A percentile compares a stretch with the other conserved stretches of the same genome.
Conservation (phyloP, 2,329 filamentous ascomycete genomes). For the Fusarium vanettenii region DNA sequence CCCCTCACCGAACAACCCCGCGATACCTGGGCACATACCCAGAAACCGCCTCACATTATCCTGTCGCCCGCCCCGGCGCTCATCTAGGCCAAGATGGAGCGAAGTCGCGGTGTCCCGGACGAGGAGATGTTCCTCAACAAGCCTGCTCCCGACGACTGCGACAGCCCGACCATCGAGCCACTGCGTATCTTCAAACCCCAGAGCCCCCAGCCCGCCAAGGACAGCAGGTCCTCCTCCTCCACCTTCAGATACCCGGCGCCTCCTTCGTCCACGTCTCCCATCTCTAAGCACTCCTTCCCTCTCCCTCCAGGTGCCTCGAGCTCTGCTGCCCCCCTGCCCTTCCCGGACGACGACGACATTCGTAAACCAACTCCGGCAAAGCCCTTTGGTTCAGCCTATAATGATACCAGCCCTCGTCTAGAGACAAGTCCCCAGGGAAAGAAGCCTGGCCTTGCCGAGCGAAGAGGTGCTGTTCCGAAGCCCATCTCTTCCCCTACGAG, state of each 20-base stretch:
- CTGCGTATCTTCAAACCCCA: slow-evolving; percentile 86
- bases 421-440: slow-evolving; percentile 66
- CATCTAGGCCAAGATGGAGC: slow-evolving; percentile 56
- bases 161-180: slow-evolving; percentile 85
- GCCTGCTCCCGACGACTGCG: slow-evolving; percentile 63
- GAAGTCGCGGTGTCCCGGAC: slow-evolving; percentile 74
- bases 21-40: slow-evolving; percentile 21
- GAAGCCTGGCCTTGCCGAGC: slow-evolving; percentile 79
- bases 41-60: slow-evolving; percentile 12
- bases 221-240: slow-evolving; percentile 48
- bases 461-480: slow-evolving; percentile 83
- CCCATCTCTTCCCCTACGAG: slow-evolving; percentile 86
- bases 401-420: slow-evolving; percentile 66
- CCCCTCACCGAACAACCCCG: slow-evolving; percentile 14
- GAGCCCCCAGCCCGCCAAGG: slow-evolving; percentile 67
- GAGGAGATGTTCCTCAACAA: slow-evolving; percentile 85
- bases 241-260: slow-evolving; percentile 64
- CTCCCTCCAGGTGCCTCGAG: slow-evolving; percentile 77
- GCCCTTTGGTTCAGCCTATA: slow-evolving; percentile 58
- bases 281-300: slow-evolving; percentile 68
- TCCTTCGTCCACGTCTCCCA: slow-evolving; percentile 54
- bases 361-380: slow-evolving; percentile 59
- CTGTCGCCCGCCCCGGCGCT: slow-evolving; percentile 12
- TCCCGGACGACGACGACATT: slow-evolving; percentile 76
- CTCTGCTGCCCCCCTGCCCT: slow-evolving; percentile 74